These are phyloP conservation scores for Botrytis cinerea DNA, from an alignment of 2,329 filamentous ascomycete species.

Conservation along the genomic window DNA sequence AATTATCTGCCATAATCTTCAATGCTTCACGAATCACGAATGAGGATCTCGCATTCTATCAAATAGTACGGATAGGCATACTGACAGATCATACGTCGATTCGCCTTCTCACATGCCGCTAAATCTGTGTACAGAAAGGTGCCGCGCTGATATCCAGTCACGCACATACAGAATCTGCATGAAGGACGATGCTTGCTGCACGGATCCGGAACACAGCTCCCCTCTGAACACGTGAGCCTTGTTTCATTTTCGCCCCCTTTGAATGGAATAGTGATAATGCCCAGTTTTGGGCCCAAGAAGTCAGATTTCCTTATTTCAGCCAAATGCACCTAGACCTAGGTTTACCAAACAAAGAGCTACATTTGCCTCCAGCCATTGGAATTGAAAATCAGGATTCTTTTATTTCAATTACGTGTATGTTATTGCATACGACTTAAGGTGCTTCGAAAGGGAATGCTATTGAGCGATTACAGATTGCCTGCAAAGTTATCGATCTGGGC, in stretches of 20 bases:
- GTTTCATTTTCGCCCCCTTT: background rate
- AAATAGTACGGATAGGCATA: conserved; percentile 4
- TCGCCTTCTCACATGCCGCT: conserved; percentile 18
- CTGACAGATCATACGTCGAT: conserved; percentile 4
- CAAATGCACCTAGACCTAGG: background rate
- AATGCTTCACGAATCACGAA: background rate
- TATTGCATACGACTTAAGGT: conserved; percentile 7
- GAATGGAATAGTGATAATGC: background rate
- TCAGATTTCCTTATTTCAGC: conserved; percentile 1
- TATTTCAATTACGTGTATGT: background rate
- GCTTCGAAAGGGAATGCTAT: background rate
- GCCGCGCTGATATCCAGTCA: conserved; percentile 20
- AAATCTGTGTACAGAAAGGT: conserved; percentile 9
- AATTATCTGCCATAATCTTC: background rate
- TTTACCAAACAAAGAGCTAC: conserved; percentile 12
- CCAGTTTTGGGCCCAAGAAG: background rate
- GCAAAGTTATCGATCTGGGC: conserved; percentile 18
- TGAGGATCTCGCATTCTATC: conserved; percentile 9
- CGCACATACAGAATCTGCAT: conserved; percentile 21
- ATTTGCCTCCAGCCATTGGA: background rate
- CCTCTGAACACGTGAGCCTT: conserved; percentile 21
- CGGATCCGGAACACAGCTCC: conserved; percentile 18
- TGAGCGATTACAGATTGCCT: background rate
- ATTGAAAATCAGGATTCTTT: background rate
- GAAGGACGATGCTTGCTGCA: conserved; percentile 12